Conservation (phyloP, 2,329 filamentous ascomycete species). For the Dendrostoma leiphaemia region DNA sequence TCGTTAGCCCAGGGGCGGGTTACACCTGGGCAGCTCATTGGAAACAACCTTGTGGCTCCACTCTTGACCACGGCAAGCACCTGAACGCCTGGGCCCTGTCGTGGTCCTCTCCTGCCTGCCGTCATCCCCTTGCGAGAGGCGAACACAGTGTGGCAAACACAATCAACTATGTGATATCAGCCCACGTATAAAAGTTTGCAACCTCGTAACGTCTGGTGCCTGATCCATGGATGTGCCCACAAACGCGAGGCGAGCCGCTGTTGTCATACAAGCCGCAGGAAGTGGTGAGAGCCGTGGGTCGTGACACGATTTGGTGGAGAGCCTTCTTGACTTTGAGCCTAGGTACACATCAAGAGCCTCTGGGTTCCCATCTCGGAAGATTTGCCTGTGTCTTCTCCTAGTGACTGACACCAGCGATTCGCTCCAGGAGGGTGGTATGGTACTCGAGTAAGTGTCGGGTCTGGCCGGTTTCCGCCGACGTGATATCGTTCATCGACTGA, state of each 20-base stretch:
- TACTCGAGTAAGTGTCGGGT: not conserved
- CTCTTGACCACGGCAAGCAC: not conserved
- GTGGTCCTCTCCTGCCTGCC: not conserved
- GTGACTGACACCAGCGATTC: not conserved
- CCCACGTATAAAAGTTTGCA: not conserved
- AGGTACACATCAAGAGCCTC: too few relatives aligned
- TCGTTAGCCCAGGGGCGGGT: too few relatives aligned
- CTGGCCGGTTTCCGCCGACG: not conserved
- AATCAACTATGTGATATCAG: not conserved
- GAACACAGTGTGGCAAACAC: not conserved
- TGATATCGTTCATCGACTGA: not conserved
- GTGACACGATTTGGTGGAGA: not conserved
- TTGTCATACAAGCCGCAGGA: not conserved
- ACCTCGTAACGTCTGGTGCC: not conserved
- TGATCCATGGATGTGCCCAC: not conserved
- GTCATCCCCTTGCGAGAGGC: too few relatives aligned
- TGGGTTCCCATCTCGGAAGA: not conserved
- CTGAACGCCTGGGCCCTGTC: too few relatives aligned
- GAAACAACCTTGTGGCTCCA: constrained; percentile 9
- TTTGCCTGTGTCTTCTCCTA: not conserved
- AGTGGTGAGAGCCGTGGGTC: not conserved
- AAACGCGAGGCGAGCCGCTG: not conserved
- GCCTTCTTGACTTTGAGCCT: not conserved
- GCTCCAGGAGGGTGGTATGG: not conserved
- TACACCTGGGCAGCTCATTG: not conserved